Percentiles rank a stretch among this genome's conserved stretches.
Conservation (phyloP, 495 filamentous ascomycete genomes). For the Penicillium salamii region DNA sequence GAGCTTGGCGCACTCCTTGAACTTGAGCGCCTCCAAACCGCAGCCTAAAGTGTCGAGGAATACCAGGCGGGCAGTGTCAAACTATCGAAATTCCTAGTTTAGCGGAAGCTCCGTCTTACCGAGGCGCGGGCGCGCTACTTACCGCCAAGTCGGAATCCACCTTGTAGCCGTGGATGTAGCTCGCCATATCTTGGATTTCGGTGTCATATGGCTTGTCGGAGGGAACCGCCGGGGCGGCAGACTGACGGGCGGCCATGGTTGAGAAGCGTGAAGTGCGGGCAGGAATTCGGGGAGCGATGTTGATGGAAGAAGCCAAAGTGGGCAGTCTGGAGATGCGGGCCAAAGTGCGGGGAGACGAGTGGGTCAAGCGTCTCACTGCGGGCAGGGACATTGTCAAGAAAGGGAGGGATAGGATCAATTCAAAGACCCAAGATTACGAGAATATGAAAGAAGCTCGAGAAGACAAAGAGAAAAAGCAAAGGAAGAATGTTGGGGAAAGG, state of each 20-base stretch:
- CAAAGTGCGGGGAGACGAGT: constrained; percentile 49
- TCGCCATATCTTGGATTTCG: constrained; percentile 91
- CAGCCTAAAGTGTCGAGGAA: constrained; percentile 96
- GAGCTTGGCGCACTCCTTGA: constrained; percentile 92
- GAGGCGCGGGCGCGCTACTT: constrained; percentile 31
- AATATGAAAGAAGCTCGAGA: not conserved
- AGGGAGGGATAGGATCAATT: constrained; percentile 11
- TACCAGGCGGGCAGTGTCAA: constrained; percentile 85
- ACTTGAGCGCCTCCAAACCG: constrained; percentile 90
- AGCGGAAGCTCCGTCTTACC: not conserved
- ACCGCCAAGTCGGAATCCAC: constrained; percentile 91
- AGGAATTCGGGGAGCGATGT: constrained; percentile 17
- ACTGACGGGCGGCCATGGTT: constrained; percentile 47
- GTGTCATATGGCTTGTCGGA: constrained; percentile 68
- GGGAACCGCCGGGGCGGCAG: constrained; percentile 33
- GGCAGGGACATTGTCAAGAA: constrained; percentile 25
- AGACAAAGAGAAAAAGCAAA: not conserved
- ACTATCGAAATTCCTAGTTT: constrained; percentile 49
- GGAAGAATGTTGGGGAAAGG: constrained; percentile 8
- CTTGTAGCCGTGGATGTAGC: constrained; percentile 88
- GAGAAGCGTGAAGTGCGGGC: constrained; percentile 39
- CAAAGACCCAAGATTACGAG: constrained; percentile 2
- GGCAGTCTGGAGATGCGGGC: constrained; percentile 42
- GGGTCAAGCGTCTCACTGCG: constrained; percentile 47
- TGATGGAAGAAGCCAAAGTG: constrained; percentile 23